Evolutionary conservation across 495 filamentous ascomycete species (phyloP).

Genomic region (Rostrohypoxylon terebratum): DNA sequence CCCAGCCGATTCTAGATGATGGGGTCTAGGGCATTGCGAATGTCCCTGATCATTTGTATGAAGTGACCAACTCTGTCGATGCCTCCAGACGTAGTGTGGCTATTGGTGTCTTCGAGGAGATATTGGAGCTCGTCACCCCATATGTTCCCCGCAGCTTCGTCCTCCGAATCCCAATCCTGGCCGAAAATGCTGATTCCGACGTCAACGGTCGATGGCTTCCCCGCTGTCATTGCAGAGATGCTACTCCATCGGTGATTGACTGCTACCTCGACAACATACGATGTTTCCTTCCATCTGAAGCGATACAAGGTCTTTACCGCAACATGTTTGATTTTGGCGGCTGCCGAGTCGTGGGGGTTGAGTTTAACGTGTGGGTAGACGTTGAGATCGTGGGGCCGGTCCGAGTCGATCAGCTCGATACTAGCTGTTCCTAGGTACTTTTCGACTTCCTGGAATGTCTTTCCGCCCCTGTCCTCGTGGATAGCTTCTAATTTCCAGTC

Average conservation of each 20-base stretch:
- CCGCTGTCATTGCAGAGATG: conserved; percentile 24
- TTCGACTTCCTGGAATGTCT: conserved; percentile 28
- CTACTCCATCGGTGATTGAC: conserved; percentile 65
- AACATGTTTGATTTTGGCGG: conserved; percentile 47
- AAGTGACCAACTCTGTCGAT: conserved; percentile 46
- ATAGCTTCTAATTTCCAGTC: conserved; percentile 58
- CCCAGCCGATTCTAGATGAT: conserved; percentile 27
- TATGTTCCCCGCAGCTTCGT: conserved; percentile 42
- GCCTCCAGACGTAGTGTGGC: conserved; percentile 4
- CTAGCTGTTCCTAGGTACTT: conserved; percentile 30
- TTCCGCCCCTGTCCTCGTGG: conserved; percentile 47
- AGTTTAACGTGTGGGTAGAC: conserved; percentile 40
- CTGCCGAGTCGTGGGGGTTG: background rate
- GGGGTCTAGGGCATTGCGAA: conserved; percentile 38
- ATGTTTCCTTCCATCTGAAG: conserved; percentile 60
- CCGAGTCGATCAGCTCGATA: conserved; percentile 18
- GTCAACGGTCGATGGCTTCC: conserved; percentile 35
- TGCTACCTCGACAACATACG: conserved; percentile 67
- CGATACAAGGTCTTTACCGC: conserved; percentile 64
- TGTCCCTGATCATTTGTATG: conserved; percentile 42
- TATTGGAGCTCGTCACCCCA: conserved; percentile 57
- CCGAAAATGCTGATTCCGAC: conserved; percentile 65
- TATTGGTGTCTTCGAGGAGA: conserved; percentile 58
- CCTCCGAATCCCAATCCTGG: conserved; percentile 62
- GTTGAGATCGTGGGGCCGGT: conserved; percentile 33